Base-by-base conservation (phyloP, 345 rosid species). In the Hirschfeldia incana region DNA sequence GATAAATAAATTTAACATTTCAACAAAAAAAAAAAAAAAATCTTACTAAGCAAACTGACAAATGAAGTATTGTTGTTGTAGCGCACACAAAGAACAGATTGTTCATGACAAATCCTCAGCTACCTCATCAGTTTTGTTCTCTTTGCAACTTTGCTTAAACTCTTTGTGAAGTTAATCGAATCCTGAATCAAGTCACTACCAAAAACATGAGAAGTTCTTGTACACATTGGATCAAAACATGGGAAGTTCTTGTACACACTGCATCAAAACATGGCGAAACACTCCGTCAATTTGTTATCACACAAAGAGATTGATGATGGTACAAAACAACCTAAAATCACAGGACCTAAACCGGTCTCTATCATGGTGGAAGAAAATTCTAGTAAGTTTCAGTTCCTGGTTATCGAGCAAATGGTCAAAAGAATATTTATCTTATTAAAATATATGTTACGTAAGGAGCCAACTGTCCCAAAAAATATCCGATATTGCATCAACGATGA, bases 221-320 rank as follows among this genome's bases (percentile, higher is more conserved):
- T 79, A 49, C 75, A 67, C 74, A 62, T 16, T 79, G 74, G 65
- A 79, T 62, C 65, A 55, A 79, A 62, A 79, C 78, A 79, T 49
- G 69, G 74, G 74, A 73, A 58, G 44, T 62, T 79, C 78, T 79
- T 73, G 70, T 73, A 61, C 69, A 67, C 78, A 62, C 65, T 79
- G 74, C 65, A 79, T 61, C 64, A 53, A 44, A 33, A 42, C 60
- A 62, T 44, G 13, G 61, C 21, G 10, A 16, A 65, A 4, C 26
- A 73, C 62, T 29, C 60, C 5, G 51, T 78, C 76, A 55, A 8
- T 8, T 33, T 15, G 67, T 16, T 2, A 64, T 33, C 7, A 64
- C 46, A 4, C 27, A 64, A 8, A 33, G 44, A 64, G 26, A 64
- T 33, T 8, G 44, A 15, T 64, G 27, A 34, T 65, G 28, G 46